These are phyloP conservation scores for Fusarium acutatum DNA, from an alignment of 2,329 filamentous ascomycete genomes.

Conservation along the genomic window DNA sequence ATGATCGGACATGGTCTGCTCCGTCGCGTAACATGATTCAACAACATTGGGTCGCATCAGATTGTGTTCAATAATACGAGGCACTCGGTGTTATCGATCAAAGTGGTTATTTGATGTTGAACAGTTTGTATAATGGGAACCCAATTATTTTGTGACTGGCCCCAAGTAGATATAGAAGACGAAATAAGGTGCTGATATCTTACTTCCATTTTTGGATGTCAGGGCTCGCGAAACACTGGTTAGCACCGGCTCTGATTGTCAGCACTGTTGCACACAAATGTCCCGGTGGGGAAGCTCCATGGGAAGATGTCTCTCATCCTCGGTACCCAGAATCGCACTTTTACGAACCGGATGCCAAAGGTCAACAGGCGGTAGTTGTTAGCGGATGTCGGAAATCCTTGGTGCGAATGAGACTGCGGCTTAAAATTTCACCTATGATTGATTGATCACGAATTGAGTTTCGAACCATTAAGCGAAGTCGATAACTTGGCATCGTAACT, in stretches of 20 bases:
- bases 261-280: not conserved
- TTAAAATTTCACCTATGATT: fast-evolving
- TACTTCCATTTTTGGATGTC: too few species aligned
- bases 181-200: not conserved
- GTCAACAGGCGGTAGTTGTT: not conserved
- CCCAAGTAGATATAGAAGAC: not conserved
- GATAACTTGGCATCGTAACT: not conserved
- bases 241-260: too few species aligned
- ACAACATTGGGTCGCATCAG: too few species aligned
- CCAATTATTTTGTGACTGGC: fast-evolving
- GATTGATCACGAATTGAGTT: not conserved
- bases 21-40: too few species aligned
- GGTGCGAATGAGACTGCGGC: not conserved
- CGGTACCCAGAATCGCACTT: not conserved
- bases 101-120: not conserved
- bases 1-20: not conserved
- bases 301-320: too few species aligned
- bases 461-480: not conserved
- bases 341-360: too few species aligned
- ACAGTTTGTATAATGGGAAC: fast-evolving
- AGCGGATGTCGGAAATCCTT: fast-evolving
- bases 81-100: fast-evolving
- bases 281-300: not conserved
- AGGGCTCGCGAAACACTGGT: too few species aligned
- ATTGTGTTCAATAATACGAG: not conserved